Conservation (phyloP, 345 rosid genomes). For the Eucalyptus polybractea region DNA sequence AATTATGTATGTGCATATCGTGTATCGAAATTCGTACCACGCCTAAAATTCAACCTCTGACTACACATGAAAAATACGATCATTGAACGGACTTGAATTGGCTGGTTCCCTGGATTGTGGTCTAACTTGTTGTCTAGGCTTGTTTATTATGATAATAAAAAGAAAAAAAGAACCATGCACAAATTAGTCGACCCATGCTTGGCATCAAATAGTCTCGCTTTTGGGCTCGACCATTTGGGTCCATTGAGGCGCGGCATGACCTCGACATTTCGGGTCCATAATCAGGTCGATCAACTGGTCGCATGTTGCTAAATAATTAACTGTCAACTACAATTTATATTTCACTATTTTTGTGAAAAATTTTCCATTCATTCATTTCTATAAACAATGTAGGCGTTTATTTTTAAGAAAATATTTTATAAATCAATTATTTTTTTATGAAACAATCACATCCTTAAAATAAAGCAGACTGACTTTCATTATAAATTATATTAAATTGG, state of each 20-base stretch:
- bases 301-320: neutral
- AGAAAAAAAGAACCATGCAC: neutral
- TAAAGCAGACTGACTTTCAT: neutral
- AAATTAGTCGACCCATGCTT: neutral
- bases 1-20: no score
- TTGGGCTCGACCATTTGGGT: neutral
- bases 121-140: neutral
- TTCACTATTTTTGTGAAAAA: no score
- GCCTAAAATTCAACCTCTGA: neutral
- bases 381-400: rapidly evolving
- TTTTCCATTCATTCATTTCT: rapidly evolving
- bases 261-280: no score
- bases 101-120: neutral
- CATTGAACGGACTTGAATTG: neutral
- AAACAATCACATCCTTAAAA: no score
- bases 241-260: no score
- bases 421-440: no score
- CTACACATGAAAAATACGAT: neutral
- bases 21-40: neutral
- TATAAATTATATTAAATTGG: neutral
- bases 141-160: no score
- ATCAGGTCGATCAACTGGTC: neutral
- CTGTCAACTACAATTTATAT: no score
- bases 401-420: no score
- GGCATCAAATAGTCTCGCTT: neutral